These are phyloP conservation scores for Talinum fruticosum DNA, from an alignment of 148 eudicot species.

Conservation along the genomic window DNA sequence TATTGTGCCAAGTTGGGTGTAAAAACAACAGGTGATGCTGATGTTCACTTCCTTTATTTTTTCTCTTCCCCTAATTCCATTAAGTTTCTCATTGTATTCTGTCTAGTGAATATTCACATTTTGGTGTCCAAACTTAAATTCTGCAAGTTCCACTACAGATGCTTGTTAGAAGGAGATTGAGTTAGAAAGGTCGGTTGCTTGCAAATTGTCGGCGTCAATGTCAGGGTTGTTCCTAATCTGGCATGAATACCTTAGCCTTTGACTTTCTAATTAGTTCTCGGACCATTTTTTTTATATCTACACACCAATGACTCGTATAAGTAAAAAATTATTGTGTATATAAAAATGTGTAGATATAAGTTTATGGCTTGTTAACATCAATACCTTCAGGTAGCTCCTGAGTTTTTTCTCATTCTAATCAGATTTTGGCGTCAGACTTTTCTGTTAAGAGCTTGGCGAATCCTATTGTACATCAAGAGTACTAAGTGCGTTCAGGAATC, in stretches of 20 bases:
- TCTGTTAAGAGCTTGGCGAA: background rate
- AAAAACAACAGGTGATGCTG: background rate
- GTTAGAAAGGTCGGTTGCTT: background rate
- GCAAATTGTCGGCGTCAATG: background rate
- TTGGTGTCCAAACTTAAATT: background rate
- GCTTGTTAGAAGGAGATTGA: background rate
- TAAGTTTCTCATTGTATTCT: background rate
- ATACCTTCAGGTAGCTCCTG: too few relatives aligned
- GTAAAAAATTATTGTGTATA: too few relatives aligned
- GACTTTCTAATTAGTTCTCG: background rate
- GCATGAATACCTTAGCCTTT: background rate
- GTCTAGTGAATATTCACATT: background rate
- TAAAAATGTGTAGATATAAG: too few relatives aligned
- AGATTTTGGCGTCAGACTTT: too few relatives aligned
- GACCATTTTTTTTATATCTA: too few relatives aligned
- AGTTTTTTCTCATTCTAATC: too few relatives aligned
- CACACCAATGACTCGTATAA: too few relatives aligned
- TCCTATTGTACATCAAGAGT: background rate
- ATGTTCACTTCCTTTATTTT: background rate
- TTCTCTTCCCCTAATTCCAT: background rate
- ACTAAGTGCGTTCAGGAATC: too few relatives aligned
- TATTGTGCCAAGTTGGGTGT: conserved; percentile 12
- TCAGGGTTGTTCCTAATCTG: too few relatives aligned
- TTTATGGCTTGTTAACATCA: too few relatives aligned
- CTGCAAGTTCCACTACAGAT: background rate